phyloP scores from a whole-genome alignment of 2,329 filamentous ascomycete genomes.

The Fusarium decemcellulare region DNA sequence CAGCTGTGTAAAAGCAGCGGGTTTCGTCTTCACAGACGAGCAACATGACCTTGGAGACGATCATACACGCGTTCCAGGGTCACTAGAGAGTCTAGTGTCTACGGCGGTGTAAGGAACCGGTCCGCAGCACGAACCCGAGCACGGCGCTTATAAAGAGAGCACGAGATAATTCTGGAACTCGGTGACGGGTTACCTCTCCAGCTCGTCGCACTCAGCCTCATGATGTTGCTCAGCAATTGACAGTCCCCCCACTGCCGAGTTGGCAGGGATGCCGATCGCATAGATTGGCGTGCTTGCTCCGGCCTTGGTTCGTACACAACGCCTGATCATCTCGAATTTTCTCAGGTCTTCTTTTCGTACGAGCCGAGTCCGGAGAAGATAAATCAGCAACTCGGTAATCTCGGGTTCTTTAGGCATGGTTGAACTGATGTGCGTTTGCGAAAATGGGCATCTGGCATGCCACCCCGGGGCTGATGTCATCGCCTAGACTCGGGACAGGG shows the following conservation, averaged over 20 bases:
- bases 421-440: not conserved
- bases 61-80: no score
- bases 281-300: not conserved
- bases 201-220: conserved; percentile 27
- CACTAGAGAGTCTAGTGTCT: not conserved
- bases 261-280: conserved; percentile 4
- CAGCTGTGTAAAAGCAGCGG: conserved; percentile 8
- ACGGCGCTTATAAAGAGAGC: conserved; percentile 15
- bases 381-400: conserved; percentile 4
- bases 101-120: conserved; percentile 30
- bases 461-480: conserved; percentile 36
- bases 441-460: conserved; percentile 14
- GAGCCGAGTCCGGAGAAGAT: conserved; percentile 9
- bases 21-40: not conserved
- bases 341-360: not conserved
- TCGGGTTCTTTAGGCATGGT: conserved; percentile 5
- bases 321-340: conserved; percentile 33
- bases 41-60: no score
- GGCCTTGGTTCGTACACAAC: conserved; percentile 6
- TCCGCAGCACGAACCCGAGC: conserved; percentile 4
- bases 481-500: conserved; percentile 20
- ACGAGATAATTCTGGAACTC: conserved; percentile 25
- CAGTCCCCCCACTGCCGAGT: conserved; percentile 13
- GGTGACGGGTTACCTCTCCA: conserved; percentile 33
- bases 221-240: conserved; percentile 19